Evolutionary conservation across 306 rosid genomes (phyloP).

Genomic region (Alnus glutinosa): DNA sequence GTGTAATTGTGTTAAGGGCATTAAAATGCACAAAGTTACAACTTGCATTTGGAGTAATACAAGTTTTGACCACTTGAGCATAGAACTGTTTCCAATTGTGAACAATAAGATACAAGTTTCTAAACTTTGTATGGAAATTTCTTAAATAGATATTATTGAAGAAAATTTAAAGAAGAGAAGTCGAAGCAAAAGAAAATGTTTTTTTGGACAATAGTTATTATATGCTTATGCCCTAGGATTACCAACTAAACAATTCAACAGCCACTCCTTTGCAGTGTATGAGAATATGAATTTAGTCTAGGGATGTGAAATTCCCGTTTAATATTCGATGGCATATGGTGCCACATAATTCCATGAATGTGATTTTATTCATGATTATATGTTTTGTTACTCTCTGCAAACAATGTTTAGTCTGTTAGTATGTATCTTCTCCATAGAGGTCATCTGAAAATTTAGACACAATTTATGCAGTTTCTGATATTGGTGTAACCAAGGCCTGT

Average conservation of each 20-base stretch:
- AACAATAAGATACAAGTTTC: neutral
- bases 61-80: neutral
- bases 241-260: neutral
- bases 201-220: too few relatives aligned
- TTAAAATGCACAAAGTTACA: neutral
- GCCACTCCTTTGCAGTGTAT: neutral
- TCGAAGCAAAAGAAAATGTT: neutral
- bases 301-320: too few relatives aligned
- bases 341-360: neutral
- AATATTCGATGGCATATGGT: neutral
- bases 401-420: constrained; percentile 26
- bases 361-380: neutral
- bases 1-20: neutral
- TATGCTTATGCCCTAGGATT: too few relatives aligned
- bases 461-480: constrained; percentile 8
- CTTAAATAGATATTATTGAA: neutral
- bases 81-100: neutral
- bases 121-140: neutral
- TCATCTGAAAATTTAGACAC: constrained; percentile 2
- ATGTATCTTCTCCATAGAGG: constrained; percentile 15
- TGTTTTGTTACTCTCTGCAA: constrained; percentile 34
- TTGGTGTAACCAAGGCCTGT: constrained; percentile 10
- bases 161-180: neutral
- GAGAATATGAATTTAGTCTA: neutral
- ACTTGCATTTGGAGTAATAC: neutral